Percentiles rank a stretch among this genome's conserved stretches.
Evolutionary conservation across 2,329 filamentous ascomycete species (phyloP).

Genomic region (Paracoccidioides brasiliensis): DNA sequence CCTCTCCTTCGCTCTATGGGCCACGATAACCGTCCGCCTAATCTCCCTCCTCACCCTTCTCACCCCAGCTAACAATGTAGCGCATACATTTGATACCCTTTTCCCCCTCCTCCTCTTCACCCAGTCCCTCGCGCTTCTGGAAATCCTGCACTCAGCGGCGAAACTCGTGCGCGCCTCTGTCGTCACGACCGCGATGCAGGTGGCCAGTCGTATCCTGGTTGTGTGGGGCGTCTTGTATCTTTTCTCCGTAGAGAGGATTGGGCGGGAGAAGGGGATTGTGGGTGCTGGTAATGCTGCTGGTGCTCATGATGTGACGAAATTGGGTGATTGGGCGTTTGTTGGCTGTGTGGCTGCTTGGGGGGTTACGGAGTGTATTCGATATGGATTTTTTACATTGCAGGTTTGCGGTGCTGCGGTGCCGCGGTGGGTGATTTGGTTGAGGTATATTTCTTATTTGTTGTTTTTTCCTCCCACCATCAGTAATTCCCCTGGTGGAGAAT

Average conservation of each 20-base stretch:
- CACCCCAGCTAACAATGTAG: conserved; percentile 35
- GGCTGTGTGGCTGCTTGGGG: conserved; percentile 65
- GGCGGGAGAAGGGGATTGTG: conserved; percentile 43
- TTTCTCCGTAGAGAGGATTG: conserved; percentile 55
- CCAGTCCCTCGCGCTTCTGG: conserved; percentile 70
- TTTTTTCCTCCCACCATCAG: not conserved
- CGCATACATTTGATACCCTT: conserved; percentile 34
- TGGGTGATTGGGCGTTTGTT: conserved; percentile 32
- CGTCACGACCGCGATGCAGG: conserved; percentile 79
- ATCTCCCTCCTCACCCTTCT: conserved; percentile 41
- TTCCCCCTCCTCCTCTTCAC: conserved; percentile 43
- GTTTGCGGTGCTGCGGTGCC: conserved; percentile 46
- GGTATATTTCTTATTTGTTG: conserved; percentile 32
- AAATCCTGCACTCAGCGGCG: conserved; percentile 67
- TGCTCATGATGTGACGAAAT: conserved; percentile 12
- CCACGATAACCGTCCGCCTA: conserved; percentile 58
- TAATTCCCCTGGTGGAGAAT: not conserved
- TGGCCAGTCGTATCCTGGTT: conserved; percentile 72
- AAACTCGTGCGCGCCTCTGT: conserved; percentile 78
- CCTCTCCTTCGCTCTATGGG: conserved; percentile 64
- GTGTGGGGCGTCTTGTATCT: conserved; percentile 71
- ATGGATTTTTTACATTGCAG: conserved; percentile 75
- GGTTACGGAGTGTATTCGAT: conserved; percentile 82
- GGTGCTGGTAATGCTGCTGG: conserved; percentile 18
- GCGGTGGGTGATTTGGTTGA: conserved; percentile 57